These are phyloP conservation scores for Glycine soja DNA, from an alignment of 306 rosid genomes.

Conservation along the genomic window DNA sequence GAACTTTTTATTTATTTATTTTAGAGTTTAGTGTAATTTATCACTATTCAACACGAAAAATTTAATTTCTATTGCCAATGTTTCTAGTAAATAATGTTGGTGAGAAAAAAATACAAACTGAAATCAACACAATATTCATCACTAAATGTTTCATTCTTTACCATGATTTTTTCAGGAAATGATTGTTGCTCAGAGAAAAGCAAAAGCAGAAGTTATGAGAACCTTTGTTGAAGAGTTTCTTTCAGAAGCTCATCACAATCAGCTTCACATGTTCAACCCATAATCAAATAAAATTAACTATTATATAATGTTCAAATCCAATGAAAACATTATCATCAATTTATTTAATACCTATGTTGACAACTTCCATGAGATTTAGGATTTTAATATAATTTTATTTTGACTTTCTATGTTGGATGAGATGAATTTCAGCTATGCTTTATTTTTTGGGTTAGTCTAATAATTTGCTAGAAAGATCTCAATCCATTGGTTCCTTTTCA, in stretches of 20 bases:
- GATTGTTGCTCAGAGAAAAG: not conserved
- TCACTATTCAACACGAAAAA: too few species aligned
- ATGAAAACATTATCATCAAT: not conserved
- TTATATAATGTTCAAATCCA: not conserved
- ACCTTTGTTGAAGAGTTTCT: not conserved
- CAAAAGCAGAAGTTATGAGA: not conserved
- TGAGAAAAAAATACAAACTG: not conserved
- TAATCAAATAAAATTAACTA: not conserved
- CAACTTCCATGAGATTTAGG: too few species aligned
- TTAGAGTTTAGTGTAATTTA: too few species aligned
- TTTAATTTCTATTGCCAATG: not conserved
- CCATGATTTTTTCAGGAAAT: not conserved
- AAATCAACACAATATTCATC: not conserved
- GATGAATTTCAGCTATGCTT: not conserved
- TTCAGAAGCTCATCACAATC: not conserved
- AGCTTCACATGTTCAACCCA: not conserved
- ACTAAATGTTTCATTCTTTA: not conserved
- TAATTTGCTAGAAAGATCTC: too few species aligned
- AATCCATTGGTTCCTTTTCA: too few species aligned
- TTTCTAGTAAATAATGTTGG: not conserved
- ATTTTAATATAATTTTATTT: not conserved
- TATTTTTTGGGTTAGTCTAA: too few species aligned
- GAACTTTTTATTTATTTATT: too few species aligned
- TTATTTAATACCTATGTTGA: not conserved
- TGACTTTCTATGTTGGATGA: not conserved